These are phyloP conservation scores for Flaveria brownii DNA, from an alignment of 129 eudicot genomes.

Conservation along the genomic window DNA sequence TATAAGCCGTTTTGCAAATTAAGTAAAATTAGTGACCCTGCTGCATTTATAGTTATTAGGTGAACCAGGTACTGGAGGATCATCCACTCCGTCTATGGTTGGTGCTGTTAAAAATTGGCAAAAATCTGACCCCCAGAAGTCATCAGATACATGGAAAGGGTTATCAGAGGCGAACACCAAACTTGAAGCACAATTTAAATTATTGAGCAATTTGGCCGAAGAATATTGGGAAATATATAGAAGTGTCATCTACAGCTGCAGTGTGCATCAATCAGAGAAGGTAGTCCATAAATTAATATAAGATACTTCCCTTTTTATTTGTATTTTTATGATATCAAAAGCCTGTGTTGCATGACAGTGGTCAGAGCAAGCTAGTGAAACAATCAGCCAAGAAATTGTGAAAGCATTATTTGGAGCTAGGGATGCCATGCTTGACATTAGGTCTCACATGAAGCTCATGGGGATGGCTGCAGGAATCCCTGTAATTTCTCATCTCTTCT, in stretches of 20 bases:
- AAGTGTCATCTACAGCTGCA: slow-evolving; percentile 58
- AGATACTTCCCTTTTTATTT: background rate
- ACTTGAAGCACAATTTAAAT: slow-evolving; percentile 64
- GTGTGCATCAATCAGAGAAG: slow-evolving; percentile 63
- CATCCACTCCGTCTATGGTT: slow-evolving; percentile 98
- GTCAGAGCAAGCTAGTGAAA: slow-evolving; percentile 61
- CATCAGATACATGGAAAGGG: slow-evolving; percentile 66
- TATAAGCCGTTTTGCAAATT: background rate
- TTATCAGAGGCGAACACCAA: slow-evolving; percentile 70
- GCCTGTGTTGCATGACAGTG: slow-evolving; percentile 51
- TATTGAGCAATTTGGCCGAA: slow-evolving; percentile 65
- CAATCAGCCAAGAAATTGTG: slow-evolving; percentile 60
- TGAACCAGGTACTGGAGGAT: slow-evolving; percentile 98
- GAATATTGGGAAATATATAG: slow-evolving; percentile 55
- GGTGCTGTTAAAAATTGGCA: slow-evolving; percentile 99
- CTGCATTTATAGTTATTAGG: slow-evolving; percentile 69
- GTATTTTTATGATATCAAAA: slow-evolving; percentile 7
- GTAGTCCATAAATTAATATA: slow-evolving; percentile 40
- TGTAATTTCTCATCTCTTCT: slow-evolving; percentile 45
- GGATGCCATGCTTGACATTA: slow-evolving; percentile 80
- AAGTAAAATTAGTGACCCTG: background rate
- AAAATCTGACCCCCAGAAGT: slow-evolving; percentile 74
- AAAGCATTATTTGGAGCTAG: slow-evolving; percentile 79
- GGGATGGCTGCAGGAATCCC: slow-evolving; percentile 96
- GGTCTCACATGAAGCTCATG: slow-evolving; percentile 82